Conservation (phyloP, 2,329 filamentous ascomycete genomes). For the Davidsoniella virescens region DNA sequence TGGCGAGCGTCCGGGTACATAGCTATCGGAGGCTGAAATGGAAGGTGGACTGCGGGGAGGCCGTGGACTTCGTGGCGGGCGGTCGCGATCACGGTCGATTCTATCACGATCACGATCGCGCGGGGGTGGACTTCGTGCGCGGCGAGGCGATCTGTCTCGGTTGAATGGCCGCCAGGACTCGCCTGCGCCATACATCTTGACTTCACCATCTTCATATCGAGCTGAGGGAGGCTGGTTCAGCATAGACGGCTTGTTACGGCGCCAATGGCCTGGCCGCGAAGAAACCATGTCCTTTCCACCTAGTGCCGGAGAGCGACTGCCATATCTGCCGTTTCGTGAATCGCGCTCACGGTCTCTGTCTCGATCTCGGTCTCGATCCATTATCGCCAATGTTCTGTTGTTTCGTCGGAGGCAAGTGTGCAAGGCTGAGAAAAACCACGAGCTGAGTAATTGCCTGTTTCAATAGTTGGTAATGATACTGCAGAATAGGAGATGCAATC, state of each 20-base stretch:
- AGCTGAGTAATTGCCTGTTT: no score
- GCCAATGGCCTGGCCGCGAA: conserved; percentile 4
- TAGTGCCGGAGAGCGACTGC: not conserved
- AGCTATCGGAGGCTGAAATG: conserved; percentile 27
- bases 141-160: conserved; percentile 25
- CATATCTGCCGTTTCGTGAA: conserved; percentile 22
- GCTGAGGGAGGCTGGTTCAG: not conserved
- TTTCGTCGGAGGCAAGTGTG: no score
- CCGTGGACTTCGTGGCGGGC: conserved; percentile 23
- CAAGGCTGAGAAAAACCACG: no score
- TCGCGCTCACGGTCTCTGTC: conserved; percentile 19
- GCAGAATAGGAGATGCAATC: no score
- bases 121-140: conserved; percentile 19
- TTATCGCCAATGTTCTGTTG: not conserved
- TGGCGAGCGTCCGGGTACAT: conserved; percentile 29
- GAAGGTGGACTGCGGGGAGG: conserved; percentile 18
- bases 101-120: conserved; percentile 4
- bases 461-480: no score
- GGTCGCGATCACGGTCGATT: conserved; percentile 9
- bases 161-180: conserved; percentile 46
- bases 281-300: no score
- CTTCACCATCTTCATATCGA: conserved; percentile 46
- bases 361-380: not conserved
- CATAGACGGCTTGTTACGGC: not conserved
- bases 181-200: conserved; percentile 43